Evolutionary conservation across 208 protist genomes (phyloP).

Genomic region (Acanthamoeba culbertsoni): DNA sequence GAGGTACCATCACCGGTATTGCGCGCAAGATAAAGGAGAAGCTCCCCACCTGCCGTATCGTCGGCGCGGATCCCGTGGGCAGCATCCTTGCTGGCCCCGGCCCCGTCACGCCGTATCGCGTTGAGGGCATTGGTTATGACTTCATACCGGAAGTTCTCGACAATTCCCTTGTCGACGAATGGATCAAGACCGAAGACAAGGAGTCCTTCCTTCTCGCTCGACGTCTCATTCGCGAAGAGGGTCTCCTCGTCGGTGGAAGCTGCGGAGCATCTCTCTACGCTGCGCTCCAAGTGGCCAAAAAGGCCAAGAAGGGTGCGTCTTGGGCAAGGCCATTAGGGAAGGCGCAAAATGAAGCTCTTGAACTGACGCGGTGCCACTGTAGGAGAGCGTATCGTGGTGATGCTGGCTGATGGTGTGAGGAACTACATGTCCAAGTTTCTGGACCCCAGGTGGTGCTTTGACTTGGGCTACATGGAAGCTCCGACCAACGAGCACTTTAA

Average conservation of each 20-base stretch:
- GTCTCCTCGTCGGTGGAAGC: constrained; percentile 94
- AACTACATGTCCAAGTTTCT: constrained; percentile 98
- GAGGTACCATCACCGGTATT: constrained; percentile 95
- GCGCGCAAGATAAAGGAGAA: constrained; percentile 88
- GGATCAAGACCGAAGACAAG: constrained; percentile 93
- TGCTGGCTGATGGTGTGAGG: constrained; percentile 94
- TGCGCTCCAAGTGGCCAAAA: constrained; percentile 91
- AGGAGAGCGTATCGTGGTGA: constrained; percentile 92
- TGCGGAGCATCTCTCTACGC: constrained; percentile 90
- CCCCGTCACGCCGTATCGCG: constrained; percentile 42
- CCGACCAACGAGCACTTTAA: neutral
- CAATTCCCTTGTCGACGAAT: constrained; percentile 85
- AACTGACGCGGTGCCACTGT: neutral
- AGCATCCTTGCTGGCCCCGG: constrained; percentile 93
- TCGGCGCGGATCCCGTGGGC: constrained; percentile 95
- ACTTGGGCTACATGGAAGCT: constrained; percentile 90
- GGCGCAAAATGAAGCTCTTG: too few species aligned
- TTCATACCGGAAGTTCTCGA: constrained; percentile 96
- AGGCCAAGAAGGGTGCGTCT: constrained; percentile 87
- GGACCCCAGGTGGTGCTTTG: constrained; percentile 94
- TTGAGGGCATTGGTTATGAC: constrained; percentile 97
- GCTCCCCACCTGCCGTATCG: constrained; percentile 74
- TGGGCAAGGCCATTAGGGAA: too few species aligned
- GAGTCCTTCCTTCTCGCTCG: constrained; percentile 93
- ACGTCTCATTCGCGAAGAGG: constrained; percentile 93